Evolutionary conservation across 2,329 filamentous ascomycete species (phyloP).

Genomic region (Aspergillus phoenicis): DNA sequence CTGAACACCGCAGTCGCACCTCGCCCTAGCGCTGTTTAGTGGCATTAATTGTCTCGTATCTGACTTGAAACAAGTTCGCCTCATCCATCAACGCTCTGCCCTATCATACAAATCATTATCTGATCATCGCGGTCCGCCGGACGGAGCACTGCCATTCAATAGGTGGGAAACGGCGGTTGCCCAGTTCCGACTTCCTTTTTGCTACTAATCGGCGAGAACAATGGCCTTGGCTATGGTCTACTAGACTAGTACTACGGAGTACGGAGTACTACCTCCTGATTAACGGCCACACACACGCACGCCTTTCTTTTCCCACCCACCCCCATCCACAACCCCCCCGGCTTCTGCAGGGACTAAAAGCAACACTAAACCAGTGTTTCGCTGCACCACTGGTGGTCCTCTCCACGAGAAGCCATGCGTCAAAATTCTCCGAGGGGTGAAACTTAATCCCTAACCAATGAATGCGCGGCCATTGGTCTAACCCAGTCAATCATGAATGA

Average conservation of each 20-base stretch:
- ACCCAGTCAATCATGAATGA: not conserved
- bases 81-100: conserved; percentile 1
- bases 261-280: not conserved
- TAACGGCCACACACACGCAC: not conserved
- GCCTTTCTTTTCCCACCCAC: not conserved
- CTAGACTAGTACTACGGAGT: no score
- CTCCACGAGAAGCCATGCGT: conserved; percentile 6
- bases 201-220: not conserved
- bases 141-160: not conserved
- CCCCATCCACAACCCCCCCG: not conserved
- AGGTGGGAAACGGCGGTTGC: not conserved
- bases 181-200: not conserved
- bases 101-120: conserved; percentile 6
- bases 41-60: not conserved
- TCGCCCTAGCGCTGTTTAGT: not conserved
- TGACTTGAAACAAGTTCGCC: conserved; percentile 8
- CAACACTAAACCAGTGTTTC: not conserved
- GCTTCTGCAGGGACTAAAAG: conserved; percentile 3
- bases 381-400: not conserved
- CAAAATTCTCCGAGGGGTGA: conserved; percentile 7
- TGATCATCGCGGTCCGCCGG: conserved; percentile 5
- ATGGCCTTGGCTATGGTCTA: not conserved
- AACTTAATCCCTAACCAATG: not conserved
- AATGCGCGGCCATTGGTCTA: not conserved
- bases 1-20: not conserved